Conservation (phyloP, 129 eudicot species). For the Saussurea involucrata region DNA sequence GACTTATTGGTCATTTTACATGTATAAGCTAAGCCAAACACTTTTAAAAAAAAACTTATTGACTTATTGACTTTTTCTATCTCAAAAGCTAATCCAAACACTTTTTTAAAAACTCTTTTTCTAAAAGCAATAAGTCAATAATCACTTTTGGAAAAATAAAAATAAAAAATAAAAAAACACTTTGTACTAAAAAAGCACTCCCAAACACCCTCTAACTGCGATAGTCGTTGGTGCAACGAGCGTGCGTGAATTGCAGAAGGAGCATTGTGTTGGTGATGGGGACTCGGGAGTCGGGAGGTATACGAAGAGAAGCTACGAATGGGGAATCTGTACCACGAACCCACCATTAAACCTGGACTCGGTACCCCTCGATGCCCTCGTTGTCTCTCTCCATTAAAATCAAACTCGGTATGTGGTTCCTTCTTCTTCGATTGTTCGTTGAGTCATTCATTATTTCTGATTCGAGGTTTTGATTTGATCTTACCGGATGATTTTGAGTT, state of each 20-base stretch:
- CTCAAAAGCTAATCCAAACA: too few species aligned
- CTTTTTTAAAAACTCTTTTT: too few species aligned
- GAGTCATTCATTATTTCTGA: not conserved
- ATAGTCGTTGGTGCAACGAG: not conserved
- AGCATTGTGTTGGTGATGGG: conserved; percentile 42
- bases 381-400: conserved; percentile 49
- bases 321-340: conserved; percentile 63
- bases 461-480: conserved; percentile 9
- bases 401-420: conserved; percentile 31
- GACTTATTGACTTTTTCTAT: too few species aligned
- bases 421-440: not conserved
- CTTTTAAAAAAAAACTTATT: too few species aligned
- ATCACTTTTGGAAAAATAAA: too few species aligned
- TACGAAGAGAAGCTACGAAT: conserved; percentile 64
- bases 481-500: not conserved
- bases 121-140: too few species aligned
- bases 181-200: too few species aligned
- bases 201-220: too few species aligned
- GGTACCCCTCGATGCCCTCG: conserved; percentile 71
- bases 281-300: conserved; percentile 64
- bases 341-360: conserved; percentile 72
- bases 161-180: too few species aligned
- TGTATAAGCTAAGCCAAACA: too few species aligned
- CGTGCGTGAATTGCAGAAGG: not conserved
- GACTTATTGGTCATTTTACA: too few species aligned